phyloP scores from a whole-genome alignment of 73 alveolate genomes.

The Paramecium sexaurelia region DNA sequence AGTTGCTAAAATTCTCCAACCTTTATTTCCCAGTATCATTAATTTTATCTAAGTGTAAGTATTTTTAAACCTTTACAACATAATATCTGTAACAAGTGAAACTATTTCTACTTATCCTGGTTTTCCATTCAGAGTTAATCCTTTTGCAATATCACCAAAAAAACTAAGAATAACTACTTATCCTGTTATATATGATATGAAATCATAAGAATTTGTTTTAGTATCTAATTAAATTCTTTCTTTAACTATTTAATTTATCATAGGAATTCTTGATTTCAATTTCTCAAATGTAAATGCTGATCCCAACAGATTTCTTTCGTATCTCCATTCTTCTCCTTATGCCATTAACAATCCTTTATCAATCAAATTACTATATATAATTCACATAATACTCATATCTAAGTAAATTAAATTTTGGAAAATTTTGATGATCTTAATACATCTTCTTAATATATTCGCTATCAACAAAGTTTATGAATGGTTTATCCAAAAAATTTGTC shows the following conservation, averaged over 20 bases:
- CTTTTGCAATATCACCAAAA: conserved; percentile 30
- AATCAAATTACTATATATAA: background rate
- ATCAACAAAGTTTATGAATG: background rate
- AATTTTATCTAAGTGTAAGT: background rate
- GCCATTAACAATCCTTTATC: conserved; percentile 29
- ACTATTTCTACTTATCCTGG: conserved; percentile 22
- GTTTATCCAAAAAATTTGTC: background rate
- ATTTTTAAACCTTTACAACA: background rate
- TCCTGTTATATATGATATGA: conserved; percentile 47
- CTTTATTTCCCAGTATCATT: background rate
- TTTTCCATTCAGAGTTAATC: conserved; percentile 19
- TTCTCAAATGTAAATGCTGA: conserved; percentile 40
- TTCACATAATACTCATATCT: background rate
- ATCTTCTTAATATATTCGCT: background rate
- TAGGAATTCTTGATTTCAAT: conserved; percentile 52
- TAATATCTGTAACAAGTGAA: background rate
- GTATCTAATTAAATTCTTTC: background rate
- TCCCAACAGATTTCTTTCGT: conserved; percentile 39
- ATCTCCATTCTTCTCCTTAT: conserved; percentile 61
- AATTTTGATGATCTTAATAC: background rate
- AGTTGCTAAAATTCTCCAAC: conserved; percentile 25
- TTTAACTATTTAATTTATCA: conserved; percentile 40
- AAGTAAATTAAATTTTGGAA: background rate
- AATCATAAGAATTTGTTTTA: background rate
- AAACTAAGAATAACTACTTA: conserved; percentile 55